These are phyloP conservation scores for Schwanniomyces etchellsii DNA, from an alignment of 1,139 yeast species.

Conservation along the genomic window DNA sequence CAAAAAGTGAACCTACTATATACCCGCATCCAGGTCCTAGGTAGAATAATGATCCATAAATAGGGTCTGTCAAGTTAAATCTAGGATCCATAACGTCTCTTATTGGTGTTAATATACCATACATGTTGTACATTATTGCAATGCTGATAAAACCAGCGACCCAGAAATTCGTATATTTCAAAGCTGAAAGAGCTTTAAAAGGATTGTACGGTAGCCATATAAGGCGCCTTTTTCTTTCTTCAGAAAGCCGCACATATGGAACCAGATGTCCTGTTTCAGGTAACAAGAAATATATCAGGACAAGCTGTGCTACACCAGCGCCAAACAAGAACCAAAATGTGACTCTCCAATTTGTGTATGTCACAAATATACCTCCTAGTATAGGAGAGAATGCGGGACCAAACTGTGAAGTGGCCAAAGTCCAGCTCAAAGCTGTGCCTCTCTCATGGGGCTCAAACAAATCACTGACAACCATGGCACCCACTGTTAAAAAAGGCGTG, in stretches of 20 bases:
- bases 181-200: conserved; percentile 29
- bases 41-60: conserved; percentile 46
- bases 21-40: conserved; percentile 51
- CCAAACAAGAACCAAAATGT: conserved; percentile 45
- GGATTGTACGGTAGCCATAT: conserved; percentile 36
- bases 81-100: conserved; percentile 50
- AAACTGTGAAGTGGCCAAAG: conserved; percentile 38
- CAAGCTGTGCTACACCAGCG: conserved; percentile 23
- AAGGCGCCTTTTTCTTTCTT: conserved; percentile 18
- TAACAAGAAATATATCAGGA: conserved; percentile 24
- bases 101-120: conserved; percentile 47
- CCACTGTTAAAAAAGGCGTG: conserved; percentile 45
- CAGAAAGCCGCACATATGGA: no score
- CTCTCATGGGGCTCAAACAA: conserved; percentile 40
- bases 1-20: conserved; percentile 40
- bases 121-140: conserved; percentile 43
- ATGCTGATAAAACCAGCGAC: conserved; percentile 39
- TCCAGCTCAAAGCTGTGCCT: conserved; percentile 42
- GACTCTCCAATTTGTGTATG: conserved; percentile 47
- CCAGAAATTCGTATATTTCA: conserved; percentile 34
- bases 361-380: conserved; percentile 40
- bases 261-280: no score
- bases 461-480: conserved; percentile 43
- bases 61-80: conserved; percentile 38
- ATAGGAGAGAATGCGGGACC: conserved; percentile 48